Evolutionary conservation across 2,329 filamentous ascomycete genomes (phyloP).

Genomic region (Periconia sp.): DNA sequence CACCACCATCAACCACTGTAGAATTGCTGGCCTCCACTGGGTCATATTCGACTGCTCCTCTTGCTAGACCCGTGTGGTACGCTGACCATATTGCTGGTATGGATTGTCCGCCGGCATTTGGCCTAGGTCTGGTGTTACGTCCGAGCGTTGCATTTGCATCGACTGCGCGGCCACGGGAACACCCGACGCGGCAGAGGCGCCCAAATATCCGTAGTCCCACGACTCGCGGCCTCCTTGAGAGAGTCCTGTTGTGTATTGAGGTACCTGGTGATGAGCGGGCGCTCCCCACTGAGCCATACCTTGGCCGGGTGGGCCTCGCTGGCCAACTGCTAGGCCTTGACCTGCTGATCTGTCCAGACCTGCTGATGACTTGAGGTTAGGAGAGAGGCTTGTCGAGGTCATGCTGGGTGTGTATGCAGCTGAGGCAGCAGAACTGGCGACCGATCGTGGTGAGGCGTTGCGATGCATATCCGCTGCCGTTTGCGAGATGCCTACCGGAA

Average conservation of each 20-base stretch:
- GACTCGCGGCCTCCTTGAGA: constrained; percentile 37
- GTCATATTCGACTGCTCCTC: constrained; percentile 8
- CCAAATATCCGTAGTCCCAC: constrained; percentile 47
- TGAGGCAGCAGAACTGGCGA: constrained; percentile 51
- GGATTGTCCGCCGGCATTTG: constrained; percentile 36
- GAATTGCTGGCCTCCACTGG: constrained; percentile 18
- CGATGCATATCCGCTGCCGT: constrained; percentile 55
- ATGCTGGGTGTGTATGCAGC: constrained; percentile 52
- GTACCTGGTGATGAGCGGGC: constrained; percentile 34
- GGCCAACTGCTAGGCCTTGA: constrained; percentile 40
- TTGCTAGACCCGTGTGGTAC: constrained; percentile 44
- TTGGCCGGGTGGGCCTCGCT: constrained; percentile 39
- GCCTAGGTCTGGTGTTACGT: constrained; percentile 35
- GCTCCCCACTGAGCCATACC: constrained; percentile 44
- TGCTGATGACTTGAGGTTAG: constrained; percentile 49
- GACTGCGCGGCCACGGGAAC: constrained; percentile 35
- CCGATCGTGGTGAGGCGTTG: constrained; percentile 56
- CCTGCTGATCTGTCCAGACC: constrained; percentile 46
- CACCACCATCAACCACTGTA: constrained; percentile 26
- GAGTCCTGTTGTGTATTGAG: constrained; percentile 40
- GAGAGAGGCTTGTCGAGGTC: constrained; percentile 52
- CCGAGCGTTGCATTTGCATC: constrained; percentile 41
- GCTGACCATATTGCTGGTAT: constrained; percentile 46
- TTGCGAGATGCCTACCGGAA: constrained; percentile 54
- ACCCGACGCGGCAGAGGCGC: constrained; percentile 29